Evolutionary conservation across 352 stramenopile species (phyloP), one percentile per base, ranked within the genome.

Genomic region (Globisporangium sylvaticum): DNA sequence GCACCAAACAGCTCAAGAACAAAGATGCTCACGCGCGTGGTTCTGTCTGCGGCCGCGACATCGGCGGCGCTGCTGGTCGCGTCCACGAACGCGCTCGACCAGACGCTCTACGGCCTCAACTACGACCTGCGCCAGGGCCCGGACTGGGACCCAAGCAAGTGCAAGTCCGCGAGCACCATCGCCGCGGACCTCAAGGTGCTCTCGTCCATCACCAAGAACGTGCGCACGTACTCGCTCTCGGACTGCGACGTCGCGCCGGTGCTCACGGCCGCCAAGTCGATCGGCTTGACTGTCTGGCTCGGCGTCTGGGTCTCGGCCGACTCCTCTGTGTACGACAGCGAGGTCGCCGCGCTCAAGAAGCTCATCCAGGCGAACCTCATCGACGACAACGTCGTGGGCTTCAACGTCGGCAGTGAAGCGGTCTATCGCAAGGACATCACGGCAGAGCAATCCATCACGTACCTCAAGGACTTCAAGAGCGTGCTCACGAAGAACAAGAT

Each of bases 371-470:
- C 72, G 56, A 74, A 75, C 4, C 71, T 90, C 25, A 90, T 95
- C 54, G 87, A 95, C 80, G 68, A 68, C 34, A 92, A 91, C 66
- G 78, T 94, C 46, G 76, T 94, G n/a, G 87, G 85, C 52, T 87
- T 95, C 65, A 92, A 95, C 63, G 87, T 95, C 44, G 87, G 87
- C 50, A 92, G 82, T 31, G 87, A 95, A 62, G 84, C 85, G 18
- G 79, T 95, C 4, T 95, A 95, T 72, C 85, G 87, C 48, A 76
- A 74, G 7, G 87, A 95, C 58, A 88, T 94, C 56, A 88, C 83
- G 59, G 73, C 83, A 4, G 73, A 85, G 9, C 68, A 93, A 76
- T 77, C 85, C 8, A 87, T 92, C 57, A 39, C 79, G 67, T 92
- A 92, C 77, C 67, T 91, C 56, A 88, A 68, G 37, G 69, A 90